A percentile compares a stretch with the other conserved stretches of the same genome.
phyloP scores from a whole-genome alignment of 2,329 filamentous ascomycete genomes.

The Septoria petroselini region DNA sequence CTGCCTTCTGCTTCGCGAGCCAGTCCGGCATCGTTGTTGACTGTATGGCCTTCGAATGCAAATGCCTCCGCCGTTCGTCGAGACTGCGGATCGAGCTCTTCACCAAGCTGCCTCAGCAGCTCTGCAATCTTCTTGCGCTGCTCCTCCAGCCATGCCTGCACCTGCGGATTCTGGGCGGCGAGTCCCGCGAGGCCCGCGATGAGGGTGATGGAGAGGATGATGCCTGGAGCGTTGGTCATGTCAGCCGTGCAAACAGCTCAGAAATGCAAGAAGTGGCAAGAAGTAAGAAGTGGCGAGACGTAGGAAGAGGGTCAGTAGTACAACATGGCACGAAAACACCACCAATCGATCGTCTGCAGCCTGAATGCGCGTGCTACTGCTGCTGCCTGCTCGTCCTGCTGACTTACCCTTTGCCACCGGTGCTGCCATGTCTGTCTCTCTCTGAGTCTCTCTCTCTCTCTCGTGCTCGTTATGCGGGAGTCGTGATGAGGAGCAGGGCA shows the following conservation, averaged over 20 bases:
- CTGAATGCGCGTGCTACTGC: slow-evolving; percentile 1
- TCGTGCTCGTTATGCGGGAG: no score
- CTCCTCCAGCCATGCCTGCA: slow-evolving; percentile 60
- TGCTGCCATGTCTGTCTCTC: slow-evolving; percentile 7
- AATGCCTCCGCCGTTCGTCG: slow-evolving; percentile 38
- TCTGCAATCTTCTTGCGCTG: slow-evolving; percentile 60
- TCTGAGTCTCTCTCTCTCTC: neutral
- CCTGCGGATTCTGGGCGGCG: slow-evolving; percentile 61
- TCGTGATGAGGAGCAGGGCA: no score
- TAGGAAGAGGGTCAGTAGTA: no score
- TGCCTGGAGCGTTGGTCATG: slow-evolving; percentile 45
- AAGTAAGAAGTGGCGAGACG: neutral
- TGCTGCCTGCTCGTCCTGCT: neutral
- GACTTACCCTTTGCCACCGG: slow-evolving; percentile 20
- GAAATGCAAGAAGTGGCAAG: neutral
- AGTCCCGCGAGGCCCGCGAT: slow-evolving; percentile 62
- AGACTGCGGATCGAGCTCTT: slow-evolving; percentile 55
- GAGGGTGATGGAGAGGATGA: slow-evolving; percentile 60
- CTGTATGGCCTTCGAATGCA: slow-evolving; percentile 37
- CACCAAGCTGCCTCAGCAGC: slow-evolving; percentile 57
- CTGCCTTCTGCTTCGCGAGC: slow-evolving; percentile 35
- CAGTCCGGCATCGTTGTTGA: slow-evolving; percentile 34
- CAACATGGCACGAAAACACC: slow-evolving; percentile 11
- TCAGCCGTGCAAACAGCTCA: slow-evolving; percentile 11
- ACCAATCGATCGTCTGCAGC: slow-evolving; percentile 16